A percentile compares a stretch with the other conserved stretches of the same genome.
These are phyloP conservation scores for Carex kokanica DNA, from an alignment of 176 grass and related monocot species.

Conservation along the genomic window DNA sequence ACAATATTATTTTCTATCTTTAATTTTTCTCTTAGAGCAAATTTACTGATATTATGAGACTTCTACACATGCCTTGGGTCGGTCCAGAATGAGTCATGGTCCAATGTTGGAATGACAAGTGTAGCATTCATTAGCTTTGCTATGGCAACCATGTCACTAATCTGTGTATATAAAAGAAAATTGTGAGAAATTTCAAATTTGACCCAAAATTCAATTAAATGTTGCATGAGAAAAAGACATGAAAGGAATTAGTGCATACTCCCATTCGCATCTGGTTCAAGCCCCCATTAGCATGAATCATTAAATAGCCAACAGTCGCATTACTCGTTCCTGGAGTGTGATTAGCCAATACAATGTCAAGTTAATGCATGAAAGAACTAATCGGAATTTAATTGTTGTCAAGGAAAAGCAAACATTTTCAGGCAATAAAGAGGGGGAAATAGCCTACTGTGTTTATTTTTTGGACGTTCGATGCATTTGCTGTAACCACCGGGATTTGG, in stretches of 20 bases:
- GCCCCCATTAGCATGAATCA: constrained; percentile 69
- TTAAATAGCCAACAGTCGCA: constrained; percentile 21
- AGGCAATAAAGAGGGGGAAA: background rate
- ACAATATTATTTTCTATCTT: constrained; percentile 25
- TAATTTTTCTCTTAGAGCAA: constrained; percentile 31
- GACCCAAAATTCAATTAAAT: constrained; percentile 22
- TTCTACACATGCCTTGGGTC: constrained; percentile 58
- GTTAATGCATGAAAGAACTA: constrained; percentile 5
- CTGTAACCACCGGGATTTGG: background rate
- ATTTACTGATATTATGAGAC: background rate
- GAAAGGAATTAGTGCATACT: constrained; percentile 29
- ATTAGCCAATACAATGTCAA: background rate
- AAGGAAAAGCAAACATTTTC: background rate
- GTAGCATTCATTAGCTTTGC: constrained; percentile 80
- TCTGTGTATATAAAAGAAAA: constrained; percentile 54
- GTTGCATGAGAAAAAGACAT: background rate
- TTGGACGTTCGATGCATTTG: constrained; percentile 23
- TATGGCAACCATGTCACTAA: constrained; percentile 96
- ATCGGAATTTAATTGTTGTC: too few relatives aligned
- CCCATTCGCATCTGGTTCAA: constrained; percentile 97
- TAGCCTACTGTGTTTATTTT: constrained; percentile 16
- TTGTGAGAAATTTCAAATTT: constrained; percentile 28
- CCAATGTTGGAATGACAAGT: constrained; percentile 67
- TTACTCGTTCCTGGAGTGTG: background rate
- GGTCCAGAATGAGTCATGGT: constrained; percentile 90